Conservation (phyloP, 768 basidiomycete species). For the Astraeus odoratus region DNA sequence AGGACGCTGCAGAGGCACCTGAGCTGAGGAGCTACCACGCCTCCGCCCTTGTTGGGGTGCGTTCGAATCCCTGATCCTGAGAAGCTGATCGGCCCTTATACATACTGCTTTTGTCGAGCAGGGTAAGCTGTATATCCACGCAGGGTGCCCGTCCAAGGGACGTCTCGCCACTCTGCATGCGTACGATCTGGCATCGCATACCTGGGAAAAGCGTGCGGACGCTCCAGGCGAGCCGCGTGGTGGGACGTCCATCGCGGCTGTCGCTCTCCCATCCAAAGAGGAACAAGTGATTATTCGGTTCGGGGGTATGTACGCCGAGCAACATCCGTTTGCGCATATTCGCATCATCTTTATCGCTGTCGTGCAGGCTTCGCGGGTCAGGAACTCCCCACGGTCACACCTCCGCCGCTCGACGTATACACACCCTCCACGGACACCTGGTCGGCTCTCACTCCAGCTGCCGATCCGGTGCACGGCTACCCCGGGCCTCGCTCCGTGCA, state of each 20-base stretch:
- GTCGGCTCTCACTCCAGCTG: conserved; percentile 16
- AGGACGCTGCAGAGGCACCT: conserved; percentile 23
- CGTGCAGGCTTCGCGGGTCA: conserved; percentile 30
- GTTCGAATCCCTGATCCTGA: conserved; percentile 2
- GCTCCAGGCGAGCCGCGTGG: conserved; percentile 34
- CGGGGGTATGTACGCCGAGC: conserved; percentile 20
- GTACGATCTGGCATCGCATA: conserved; percentile 21
- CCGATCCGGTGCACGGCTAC: conserved; percentile 21
- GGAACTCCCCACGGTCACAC: conserved; percentile 24
- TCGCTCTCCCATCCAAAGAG: conserved; percentile 10
- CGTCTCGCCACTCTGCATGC: conserved; percentile 30
- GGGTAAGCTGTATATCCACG: conserved; percentile 33
- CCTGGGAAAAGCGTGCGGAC: conserved; percentile 28
- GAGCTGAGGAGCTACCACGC: conserved; percentile 32
- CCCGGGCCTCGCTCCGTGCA: conserved; percentile 31
- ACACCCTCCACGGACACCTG: conserved; percentile 18
- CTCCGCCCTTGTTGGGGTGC: conserved; percentile 22
- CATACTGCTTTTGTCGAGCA: conserved; percentile 1
- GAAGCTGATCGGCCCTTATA: neutral
- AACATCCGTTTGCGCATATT: neutral
- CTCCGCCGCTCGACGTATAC: conserved; percentile 30
- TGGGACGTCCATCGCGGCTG: conserved; percentile 32
- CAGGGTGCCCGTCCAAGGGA: conserved; percentile 33
- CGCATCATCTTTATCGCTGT: conserved; percentile 9
- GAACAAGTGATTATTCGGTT: conserved; percentile 30